Conservation (phyloP, 371 early-diverging fungal species). For the Mycotypha africana region DNA sequence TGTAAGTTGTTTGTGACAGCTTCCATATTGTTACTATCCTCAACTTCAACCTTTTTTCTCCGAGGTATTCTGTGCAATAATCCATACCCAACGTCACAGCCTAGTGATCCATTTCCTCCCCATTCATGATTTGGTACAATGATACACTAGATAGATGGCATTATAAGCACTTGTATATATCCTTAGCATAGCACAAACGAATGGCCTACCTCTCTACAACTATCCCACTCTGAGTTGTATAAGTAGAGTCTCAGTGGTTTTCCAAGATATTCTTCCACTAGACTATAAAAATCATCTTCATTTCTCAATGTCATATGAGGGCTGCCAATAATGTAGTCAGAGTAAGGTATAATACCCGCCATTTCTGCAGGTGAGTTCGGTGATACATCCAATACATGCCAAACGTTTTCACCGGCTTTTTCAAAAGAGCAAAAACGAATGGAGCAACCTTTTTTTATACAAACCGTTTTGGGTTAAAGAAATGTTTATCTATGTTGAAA, state of each 20-base stretch:
- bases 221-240: conserved; percentile 62
- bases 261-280: conserved; percentile 53
- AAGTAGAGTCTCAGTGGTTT: conserved; percentile 54
- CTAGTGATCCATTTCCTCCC: conserved; percentile 66
- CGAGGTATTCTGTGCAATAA: conserved; percentile 27
- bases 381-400: conserved; percentile 66
- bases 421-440: conserved; percentile 72
- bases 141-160: conserved; percentile 31
- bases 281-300: conserved; percentile 59
- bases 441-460: conserved; percentile 64
- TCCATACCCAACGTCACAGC: conserved; percentile 69
- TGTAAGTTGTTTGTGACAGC: too few species aligned
- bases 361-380: conserved; percentile 63
- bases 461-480: too few species aligned
- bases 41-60: conserved; percentile 6
- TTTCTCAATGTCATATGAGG: conserved; percentile 46
- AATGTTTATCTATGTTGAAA: too few species aligned
- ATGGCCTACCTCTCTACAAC: conserved; percentile 51
- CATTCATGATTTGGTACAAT: conserved; percentile 67
- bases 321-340: conserved; percentile 67
- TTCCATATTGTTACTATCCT: neutral
- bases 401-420: conserved; percentile 60
- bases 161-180: too few species aligned
- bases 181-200: neutral
- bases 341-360: conserved; percentile 58